phyloP scores from a whole-genome alignment of 352 stramenopile genomes.

The Globisporangium sylvaticum region DNA sequence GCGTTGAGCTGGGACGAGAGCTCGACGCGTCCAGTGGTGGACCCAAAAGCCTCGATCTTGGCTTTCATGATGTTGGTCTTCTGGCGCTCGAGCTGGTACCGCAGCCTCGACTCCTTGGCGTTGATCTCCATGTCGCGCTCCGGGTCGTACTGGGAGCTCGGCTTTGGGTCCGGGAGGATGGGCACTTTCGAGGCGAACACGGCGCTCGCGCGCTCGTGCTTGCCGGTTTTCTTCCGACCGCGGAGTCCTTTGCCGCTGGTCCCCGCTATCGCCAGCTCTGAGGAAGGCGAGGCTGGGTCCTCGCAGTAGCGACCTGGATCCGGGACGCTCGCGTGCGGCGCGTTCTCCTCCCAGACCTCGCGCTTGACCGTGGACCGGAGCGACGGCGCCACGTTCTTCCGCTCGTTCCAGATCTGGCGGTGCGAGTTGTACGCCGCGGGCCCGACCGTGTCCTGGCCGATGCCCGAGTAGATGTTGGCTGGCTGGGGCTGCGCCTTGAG shows the following conservation, averaged over 20 bases:
- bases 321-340: conserved; percentile 38
- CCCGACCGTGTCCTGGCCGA: conserved; percentile 70
- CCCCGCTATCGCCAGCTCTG: not conserved
- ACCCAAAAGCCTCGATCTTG: conserved; percentile 70
- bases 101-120: conserved; percentile 44
- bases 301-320: conserved; percentile 62
- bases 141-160: conserved; percentile 39
- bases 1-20: conserved; percentile 53
- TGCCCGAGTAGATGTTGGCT: conserved; percentile 50
- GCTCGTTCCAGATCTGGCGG: conserved; percentile 52
- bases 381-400: conserved; percentile 60
- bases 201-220: conserved; percentile 38
- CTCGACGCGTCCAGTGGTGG: conserved; percentile 48
- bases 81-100: conserved; percentile 25
- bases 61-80: conserved; percentile 18
- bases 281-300: not conserved
- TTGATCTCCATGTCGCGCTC: conserved; percentile 63
- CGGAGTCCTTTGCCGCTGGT: not conserved
- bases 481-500: conserved; percentile 44
- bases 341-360: conserved; percentile 70
- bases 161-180: conserved; percentile 45
- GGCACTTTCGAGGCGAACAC: conserved; percentile 78
- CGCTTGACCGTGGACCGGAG: conserved; percentile 68
- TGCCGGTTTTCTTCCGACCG: conserved; percentile 9
- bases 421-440: conserved; percentile 63